Percentiles rank a stretch among this genome's conserved stretches.
Conservation (phyloP, 164 flowering plant species). For the Protea cynaroides region DNA sequence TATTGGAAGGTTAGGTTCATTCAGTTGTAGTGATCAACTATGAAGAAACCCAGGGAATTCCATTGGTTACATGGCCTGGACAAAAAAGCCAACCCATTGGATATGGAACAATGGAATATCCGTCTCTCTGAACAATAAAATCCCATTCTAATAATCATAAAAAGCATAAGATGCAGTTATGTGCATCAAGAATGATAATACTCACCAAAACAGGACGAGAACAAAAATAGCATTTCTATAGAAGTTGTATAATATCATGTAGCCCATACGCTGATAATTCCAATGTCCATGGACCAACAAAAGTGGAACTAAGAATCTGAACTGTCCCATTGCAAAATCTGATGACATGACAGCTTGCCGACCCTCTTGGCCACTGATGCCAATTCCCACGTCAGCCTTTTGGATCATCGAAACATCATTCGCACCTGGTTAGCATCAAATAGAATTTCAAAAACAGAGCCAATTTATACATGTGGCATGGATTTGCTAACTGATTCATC, state of each 20-base stretch:
- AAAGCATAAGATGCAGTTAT: background rate
- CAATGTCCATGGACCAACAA: slow-evolving; percentile 58
- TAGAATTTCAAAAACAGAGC: background rate
- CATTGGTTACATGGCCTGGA: too few species aligned
- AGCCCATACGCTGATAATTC: slow-evolving; percentile 52
- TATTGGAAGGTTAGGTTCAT: too few species aligned
- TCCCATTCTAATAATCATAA: too few species aligned
- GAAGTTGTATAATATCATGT: slow-evolving; percentile 43
- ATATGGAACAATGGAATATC: too few species aligned
- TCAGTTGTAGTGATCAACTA: too few species aligned
- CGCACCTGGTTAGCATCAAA: slow-evolving; percentile 26
- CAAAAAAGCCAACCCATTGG: too few species aligned
- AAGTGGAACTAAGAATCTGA: slow-evolving; percentile 46
- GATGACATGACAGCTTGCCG: slow-evolving; percentile 57
- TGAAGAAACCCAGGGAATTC: too few species aligned
- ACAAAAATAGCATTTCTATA: slow-evolving; percentile 34
- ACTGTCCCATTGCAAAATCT: slow-evolving; percentile 57
- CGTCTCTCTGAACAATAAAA: too few species aligned
- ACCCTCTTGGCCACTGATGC: slow-evolving; percentile 43
- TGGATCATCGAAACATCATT: slow-evolving; percentile 43
- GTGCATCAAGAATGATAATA: slow-evolving; percentile 2
- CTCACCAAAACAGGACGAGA: slow-evolving; percentile 46
- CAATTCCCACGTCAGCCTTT: slow-evolving; percentile 42
- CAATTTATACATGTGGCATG: background rate
- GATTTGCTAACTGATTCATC: too few species aligned